A percentile compares a stretch with the other conserved stretches of the same genome.
Conservation (phyloP, 345 rosid species). For the Cochlearia excelsa region DNA sequence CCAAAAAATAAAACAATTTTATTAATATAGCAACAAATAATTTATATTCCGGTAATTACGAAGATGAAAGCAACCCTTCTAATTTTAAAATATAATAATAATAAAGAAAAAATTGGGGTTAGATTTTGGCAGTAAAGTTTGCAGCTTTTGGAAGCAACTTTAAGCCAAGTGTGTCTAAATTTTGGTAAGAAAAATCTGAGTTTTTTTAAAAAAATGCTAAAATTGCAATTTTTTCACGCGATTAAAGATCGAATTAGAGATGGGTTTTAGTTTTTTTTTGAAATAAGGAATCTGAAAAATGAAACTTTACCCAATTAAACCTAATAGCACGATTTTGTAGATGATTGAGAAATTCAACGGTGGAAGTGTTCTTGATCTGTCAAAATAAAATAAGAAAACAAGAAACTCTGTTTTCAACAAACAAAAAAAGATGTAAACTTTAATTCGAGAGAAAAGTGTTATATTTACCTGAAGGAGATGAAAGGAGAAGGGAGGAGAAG, state of each 20-base stretch:
- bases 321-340: constrained; percentile 68
- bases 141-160: constrained; percentile 33
- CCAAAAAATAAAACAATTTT: background rate
- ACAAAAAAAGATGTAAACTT: background rate
- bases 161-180: constrained; percentile 22
- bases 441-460: background rate
- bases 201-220: background rate
- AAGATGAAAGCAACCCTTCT: background rate
- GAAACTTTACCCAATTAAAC: constrained; percentile 64
- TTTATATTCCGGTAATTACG: constrained; percentile 7
- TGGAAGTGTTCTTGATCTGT: constrained; percentile 77
- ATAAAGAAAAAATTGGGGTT: background rate
- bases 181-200: constrained; percentile 4
- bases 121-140: constrained; percentile 18
- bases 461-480: constrained; percentile 58
- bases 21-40: background rate
- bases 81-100: background rate
- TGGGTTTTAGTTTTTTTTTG: too few species aligned
- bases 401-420: constrained; percentile 10
- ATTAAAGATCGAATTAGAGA: too few species aligned
- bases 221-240: background rate
- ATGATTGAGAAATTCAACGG: constrained; percentile 60
- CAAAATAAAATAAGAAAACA: constrained; percentile 18
- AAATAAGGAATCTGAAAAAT: too few species aligned
- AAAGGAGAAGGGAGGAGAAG: constrained; percentile 81